Base-by-base conservation (phyloP, 352 stramenopile genomes). In the Peronospora farinosa region DNA sequence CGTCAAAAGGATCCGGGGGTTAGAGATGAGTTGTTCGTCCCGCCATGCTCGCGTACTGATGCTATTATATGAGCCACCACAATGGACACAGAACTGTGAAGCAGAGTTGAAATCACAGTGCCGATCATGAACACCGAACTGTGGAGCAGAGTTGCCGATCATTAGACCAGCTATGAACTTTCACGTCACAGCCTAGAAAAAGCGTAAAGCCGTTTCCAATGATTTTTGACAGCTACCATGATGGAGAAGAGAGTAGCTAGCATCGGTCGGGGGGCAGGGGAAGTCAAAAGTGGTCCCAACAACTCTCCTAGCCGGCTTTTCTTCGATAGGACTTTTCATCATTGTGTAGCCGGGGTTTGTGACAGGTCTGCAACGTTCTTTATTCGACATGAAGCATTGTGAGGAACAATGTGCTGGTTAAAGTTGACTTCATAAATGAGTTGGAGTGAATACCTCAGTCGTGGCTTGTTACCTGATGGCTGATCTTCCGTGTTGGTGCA, bases 71-170 rank as follows among this genome's bases (percentile, higher is more conserved):
- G 32, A 16, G 32, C 32, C 11, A 37, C 32, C 12, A 16, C 12
- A 13, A 37, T 37, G 32, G 39, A 94, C 63, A 46, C 86, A 84
- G 33, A 82, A 79, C 6, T 80, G 65, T 97, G 86, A 30, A 74
- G 74, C 31, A 96, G 69, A 23, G 86, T 87, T 38, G 96, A 78
- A 48, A 90, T 78, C 27, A 95, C 72, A 4, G 79, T 89, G 39
- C 67, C 72, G 28, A 78, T 88, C 31, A 96, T 84, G 32, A 37
- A 94, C 63, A 46, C 86, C 84, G 33, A 82, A 79, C 6, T 80
- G 65, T 97, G 86, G 27, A 74, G 74, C 31, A 96, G 69, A 23
- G 86, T 87, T 38, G 96, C 67, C 72, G 28, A 78, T 88, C 31
- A 96, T 84, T 15, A 95, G 57, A 12, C 84, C 66, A 31, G 87